A percentile compares a stretch with the other conserved stretches of the same genome.
These are phyloP conservation scores for Lentinula sp. DNA, from an alignment of 768 basidiomycete genomes.

Conservation along the genomic window DNA sequence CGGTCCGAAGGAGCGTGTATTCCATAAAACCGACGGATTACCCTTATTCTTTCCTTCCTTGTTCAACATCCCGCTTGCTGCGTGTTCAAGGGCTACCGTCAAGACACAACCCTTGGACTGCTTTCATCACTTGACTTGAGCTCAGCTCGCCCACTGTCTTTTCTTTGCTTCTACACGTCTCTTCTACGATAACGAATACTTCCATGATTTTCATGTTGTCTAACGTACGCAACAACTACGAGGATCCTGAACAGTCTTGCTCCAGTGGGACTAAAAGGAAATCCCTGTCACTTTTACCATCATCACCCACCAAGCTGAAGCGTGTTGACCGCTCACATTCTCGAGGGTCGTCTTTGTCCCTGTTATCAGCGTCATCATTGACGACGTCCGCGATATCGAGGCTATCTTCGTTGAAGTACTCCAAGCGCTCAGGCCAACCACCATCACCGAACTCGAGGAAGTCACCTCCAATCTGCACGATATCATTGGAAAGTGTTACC, in stretches of 20 bases:
- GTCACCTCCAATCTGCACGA: constrained; percentile 5
- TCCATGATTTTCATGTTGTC: constrained; percentile 4
- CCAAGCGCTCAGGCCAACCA: neutral
- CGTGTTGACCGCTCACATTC: constrained; percentile 4
- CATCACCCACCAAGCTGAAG: neutral
- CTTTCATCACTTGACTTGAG: neutral
- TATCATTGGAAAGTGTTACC: constrained; percentile 5
- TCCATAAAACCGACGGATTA: neutral
- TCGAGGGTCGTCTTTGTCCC: neutral
- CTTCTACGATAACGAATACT: neutral
- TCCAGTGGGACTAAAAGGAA: constrained; percentile 1
- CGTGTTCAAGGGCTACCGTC: neutral
- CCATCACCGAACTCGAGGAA: neutral
- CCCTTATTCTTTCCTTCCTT: neutral
- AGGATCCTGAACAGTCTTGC: neutral
- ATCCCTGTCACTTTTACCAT: constrained; percentile 2
- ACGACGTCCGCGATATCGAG: neutral
- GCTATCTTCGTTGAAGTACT: neutral
- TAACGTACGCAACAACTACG: neutral
- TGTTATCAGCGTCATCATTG: neutral
- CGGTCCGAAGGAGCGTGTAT: neutral
- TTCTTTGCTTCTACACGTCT: neutral
- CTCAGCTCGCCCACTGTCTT: neutral
- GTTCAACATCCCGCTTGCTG: neutral
- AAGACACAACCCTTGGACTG: neutral